These are phyloP conservation scores for Sistotremastrum niveocremeum DNA, from an alignment of 768 basidiomycete species.

Conservation along the genomic window DNA sequence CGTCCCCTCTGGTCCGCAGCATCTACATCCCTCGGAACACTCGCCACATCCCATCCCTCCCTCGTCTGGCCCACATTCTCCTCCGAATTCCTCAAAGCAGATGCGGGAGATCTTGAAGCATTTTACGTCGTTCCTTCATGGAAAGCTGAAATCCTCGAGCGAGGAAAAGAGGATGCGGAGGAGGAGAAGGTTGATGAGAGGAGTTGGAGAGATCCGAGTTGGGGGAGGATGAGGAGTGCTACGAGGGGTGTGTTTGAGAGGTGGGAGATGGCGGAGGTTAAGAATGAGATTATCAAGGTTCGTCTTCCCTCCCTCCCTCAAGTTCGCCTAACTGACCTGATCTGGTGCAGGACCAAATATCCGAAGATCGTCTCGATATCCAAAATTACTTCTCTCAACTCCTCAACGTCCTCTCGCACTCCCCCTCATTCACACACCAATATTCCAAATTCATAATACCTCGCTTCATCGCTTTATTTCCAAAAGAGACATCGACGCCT, in stretches of 20 bases:
- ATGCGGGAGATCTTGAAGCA: constrained; percentile 14
- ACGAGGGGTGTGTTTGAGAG: too few species aligned
- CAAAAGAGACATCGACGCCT: constrained; percentile 8
- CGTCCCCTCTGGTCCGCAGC: constrained; percentile 84
- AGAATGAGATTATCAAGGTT: constrained; percentile 22
- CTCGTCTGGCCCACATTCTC: too few species aligned
- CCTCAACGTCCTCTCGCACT: constrained; percentile 53
- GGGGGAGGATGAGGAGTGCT: constrained; percentile 39
- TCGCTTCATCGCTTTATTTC: constrained; percentile 48
- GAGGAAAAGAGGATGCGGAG: constrained; percentile 21
- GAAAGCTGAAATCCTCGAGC: neutral
- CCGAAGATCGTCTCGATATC: constrained; percentile 51
- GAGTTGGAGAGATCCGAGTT: constrained; percentile 64
- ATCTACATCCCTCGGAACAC: constrained; percentile 42
- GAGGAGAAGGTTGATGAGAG: constrained; percentile 42
- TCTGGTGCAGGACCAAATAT: constrained; percentile 22
- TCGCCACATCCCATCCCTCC: constrained; percentile 30
- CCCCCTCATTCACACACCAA: constrained; percentile 63
- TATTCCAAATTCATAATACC: constrained; percentile 83
- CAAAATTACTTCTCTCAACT: constrained; percentile 73
- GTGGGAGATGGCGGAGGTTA: constrained; percentile 17
- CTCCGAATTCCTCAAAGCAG: constrained; percentile 6
- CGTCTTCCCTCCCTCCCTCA: constrained; percentile 3
- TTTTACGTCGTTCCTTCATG: neutral
- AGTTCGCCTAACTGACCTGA: neutral